A percentile compares a stretch with the other conserved stretches of the same genome.
phyloP scores from a whole-genome alignment of 176 grass and related monocot genomes.

The Aechmea fasciata region DNA sequence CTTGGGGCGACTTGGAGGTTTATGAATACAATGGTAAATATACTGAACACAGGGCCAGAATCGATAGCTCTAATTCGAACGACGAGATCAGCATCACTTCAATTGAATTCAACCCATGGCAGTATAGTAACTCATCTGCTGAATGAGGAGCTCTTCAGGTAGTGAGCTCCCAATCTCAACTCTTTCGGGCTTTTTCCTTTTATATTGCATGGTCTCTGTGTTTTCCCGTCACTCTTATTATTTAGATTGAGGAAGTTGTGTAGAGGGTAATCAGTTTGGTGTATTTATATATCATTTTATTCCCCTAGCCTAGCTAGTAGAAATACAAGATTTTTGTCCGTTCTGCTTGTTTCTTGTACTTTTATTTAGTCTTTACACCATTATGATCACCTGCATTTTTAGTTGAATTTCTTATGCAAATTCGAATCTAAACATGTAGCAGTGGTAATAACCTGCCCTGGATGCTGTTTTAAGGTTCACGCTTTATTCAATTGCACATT shows the following conservation, averaged over 20 bases:
- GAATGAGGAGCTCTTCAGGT: conserved; percentile 21
- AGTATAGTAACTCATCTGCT: conserved; percentile 40
- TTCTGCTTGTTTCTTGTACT: background rate
- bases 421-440: too few species aligned
- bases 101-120: conserved; percentile 84
- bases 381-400: background rate
- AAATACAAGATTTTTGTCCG: background rate
- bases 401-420: background rate
- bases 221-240: background rate
- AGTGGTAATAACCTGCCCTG: too few species aligned
- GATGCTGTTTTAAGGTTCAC: too few species aligned
- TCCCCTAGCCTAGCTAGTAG: background rate
- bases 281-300: background rate
- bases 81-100: conserved; percentile 32
- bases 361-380: background rate
- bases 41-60: conserved; percentile 40
- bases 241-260: conserved; percentile 3
- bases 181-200: background rate
- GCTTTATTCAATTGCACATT: too few species aligned
- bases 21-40: conserved; percentile 88
- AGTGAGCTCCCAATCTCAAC: background rate
- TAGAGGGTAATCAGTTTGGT: background rate
- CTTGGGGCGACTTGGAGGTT: conserved; percentile 87
- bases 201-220: background rate
- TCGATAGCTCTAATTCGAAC: conserved; percentile 30